Conservation (phyloP, 441 rosid species). For the Mallotus repandus region DNA sequence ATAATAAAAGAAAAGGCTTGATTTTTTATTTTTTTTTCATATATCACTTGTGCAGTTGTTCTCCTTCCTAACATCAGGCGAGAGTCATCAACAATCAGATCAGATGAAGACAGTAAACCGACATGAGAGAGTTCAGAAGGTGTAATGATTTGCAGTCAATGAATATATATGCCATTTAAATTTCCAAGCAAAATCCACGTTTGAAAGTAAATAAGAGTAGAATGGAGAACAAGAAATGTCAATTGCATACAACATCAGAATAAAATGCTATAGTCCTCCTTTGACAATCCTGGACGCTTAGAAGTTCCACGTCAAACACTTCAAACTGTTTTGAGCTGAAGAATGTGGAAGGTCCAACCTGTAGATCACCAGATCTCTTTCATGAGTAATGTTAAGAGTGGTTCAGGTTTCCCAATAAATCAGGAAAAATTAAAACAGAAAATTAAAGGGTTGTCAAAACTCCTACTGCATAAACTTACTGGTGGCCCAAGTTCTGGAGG, state of each 20-base stretch:
- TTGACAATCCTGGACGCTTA: slow-evolving; percentile 65
- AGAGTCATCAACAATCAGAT: not conserved
- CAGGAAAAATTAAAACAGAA: not conserved
- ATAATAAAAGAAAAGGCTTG: not conserved
- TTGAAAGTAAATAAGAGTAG: not conserved
- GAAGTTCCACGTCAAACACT: slow-evolving; percentile 87
- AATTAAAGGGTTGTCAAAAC: not conserved
- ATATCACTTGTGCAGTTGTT: not conserved
- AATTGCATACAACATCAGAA: slow-evolving; percentile 82
- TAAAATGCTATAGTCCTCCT: slow-evolving; percentile 89
- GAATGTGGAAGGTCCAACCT: slow-evolving; percentile 98
- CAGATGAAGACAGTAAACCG: not conserved
- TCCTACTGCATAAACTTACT: slow-evolving; percentile 41
- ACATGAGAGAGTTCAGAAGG: not conserved
- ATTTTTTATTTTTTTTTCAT: not conserved
- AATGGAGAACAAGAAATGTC: slow-evolving; percentile 10
- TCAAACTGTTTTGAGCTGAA: slow-evolving; percentile 94
- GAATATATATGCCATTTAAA: too few relatives aligned
- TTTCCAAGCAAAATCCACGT: not conserved
- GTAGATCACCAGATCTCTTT: not conserved
- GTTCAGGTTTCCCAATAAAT: not conserved
- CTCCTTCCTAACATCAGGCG: not conserved
- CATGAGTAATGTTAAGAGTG: not conserved
- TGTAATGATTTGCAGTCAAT: not conserved
- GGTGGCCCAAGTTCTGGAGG: slow-evolving; percentile 99